phyloP scores from a whole-genome alignment of 176 grass and related monocot species.

The Phoenix dactylifera region DNA sequence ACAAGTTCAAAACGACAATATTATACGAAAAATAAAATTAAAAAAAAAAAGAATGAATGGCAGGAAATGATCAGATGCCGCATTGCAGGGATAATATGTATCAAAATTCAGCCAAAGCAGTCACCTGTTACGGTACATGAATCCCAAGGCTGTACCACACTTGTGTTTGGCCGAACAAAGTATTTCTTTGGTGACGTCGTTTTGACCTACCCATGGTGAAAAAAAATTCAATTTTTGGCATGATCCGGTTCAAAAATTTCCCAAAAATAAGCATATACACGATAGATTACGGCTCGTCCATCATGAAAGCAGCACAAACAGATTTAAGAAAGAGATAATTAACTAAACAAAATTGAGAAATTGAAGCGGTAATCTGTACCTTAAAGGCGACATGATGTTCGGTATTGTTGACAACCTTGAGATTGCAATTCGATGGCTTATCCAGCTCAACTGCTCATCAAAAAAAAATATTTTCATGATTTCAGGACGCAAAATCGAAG shows the following conservation, averaged over 20 bases:
- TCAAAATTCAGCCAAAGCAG: neutral
- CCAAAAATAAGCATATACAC: too few species aligned
- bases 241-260: too few species aligned
- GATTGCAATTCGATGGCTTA: constrained; percentile 82
- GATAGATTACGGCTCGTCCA: too few species aligned
- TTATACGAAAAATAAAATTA: constrained; percentile 4
- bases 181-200: constrained; percentile 97
- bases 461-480: constrained; percentile 11
- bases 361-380: constrained; percentile 25
- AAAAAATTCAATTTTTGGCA: too few species aligned
- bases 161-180: constrained; percentile 87
- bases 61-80: neutral
- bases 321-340: constrained; percentile 2
- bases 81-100: neutral
- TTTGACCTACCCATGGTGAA: constrained; percentile 56
- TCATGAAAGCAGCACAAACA: neutral
- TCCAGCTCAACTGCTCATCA: constrained; percentile 80
- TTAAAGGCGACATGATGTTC: constrained; percentile 96
- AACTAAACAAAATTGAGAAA: neutral
- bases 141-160: constrained; percentile 91
- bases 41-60: constrained; percentile 8
- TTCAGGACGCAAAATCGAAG: constrained; percentile 5
- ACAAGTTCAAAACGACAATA: constrained; percentile 5
- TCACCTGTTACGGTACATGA: constrained; percentile 83
- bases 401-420: constrained; percentile 98